Evolutionary conservation across 306 rosid genomes (phyloP), one percentile per base, ranked within the genome.

Genomic region (Crotalaria pallida): DNA sequence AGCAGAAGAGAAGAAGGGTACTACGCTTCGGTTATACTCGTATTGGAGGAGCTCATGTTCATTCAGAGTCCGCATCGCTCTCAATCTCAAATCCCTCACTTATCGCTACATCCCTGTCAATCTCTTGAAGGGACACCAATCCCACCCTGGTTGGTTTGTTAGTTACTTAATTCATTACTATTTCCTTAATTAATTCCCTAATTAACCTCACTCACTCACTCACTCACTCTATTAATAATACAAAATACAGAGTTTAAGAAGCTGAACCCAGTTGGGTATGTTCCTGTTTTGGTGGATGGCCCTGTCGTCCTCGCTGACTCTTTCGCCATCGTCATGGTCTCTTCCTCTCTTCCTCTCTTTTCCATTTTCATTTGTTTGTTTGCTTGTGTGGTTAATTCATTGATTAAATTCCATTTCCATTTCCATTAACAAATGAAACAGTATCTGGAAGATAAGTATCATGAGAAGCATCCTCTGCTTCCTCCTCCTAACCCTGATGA

Each of bases 371-470:
- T n/a, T n/a, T 49, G 22, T 27, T 36, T 8, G 48, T 10, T 43
- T 1, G n/a, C n/a, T n/a, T n/a, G n/a, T 43, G 16, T 36, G 8
- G 17, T 3, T 33, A 19, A 43, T 2, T 34, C n/a, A n/a, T n/a
- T n/a, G n/a, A n/a, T n/a, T n/a, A n/a, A n/a, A n/a, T n/a, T n/a
- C n/a, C n/a, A n/a, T n/a, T n/a, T n/a, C n/a, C n/a, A n/a, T n/a
- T n/a, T n/a, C n/a, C n/a, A n/a, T n/a, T n/a, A n/a, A n/a, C n/a
- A n/a, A n/a, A n/a, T n/a, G n/a, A n/a, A 8, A 29, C 81, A 90
- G 98, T 88, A 88, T 82, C 77, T 93, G 81, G 98, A 93, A 27
- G 92, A 85, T 26, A 93, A 93, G 84, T 93, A 82, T 81, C 88
- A 97, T 19, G 87, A 82, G 36, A 80, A 75, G 31, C 82, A 76